Evolutionary conservation across 805 yeast genomes (phyloP), one percentile per base, ranked within the genome.

Genomic region (Starmerella apicola): DNA sequence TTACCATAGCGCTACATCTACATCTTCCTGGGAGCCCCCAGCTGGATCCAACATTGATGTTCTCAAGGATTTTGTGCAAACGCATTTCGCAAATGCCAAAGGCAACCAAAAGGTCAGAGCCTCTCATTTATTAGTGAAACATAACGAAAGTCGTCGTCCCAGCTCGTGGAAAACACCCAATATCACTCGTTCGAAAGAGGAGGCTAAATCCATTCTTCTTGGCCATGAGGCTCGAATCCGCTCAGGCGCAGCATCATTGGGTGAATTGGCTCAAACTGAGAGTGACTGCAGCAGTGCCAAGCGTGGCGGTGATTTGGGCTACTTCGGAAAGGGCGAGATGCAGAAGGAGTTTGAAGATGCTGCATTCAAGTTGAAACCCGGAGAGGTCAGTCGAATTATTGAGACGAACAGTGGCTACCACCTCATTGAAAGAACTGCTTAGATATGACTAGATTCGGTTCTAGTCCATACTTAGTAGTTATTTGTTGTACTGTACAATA

Each of bases 391-490:
- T 54, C 81, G 74, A 32, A 72, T 85, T 21, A 81, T 91, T 13
- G 96, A 85, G 61, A 74, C 86, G 15, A 93, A 79, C 53, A 79
- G 93, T 50, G 98, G 98, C 18, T 76, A 84, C 36, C 98, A 91
- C 55, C 58, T 91, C 46, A 76, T 91, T 53, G 80, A 80, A 61
- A 71, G 98, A 58, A 80, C 86, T 1, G 95, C 77, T 7, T 82
- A 57, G 22, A 30, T 27, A 27, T 23, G n/a, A n/a, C n/a, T n/a
- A n/a, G n/a, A n/a, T n/a, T n/a, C n/a, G n/a, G n/a, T n/a, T n/a
- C n/a, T n/a, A n/a, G n/a, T n/a, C n/a, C n/a, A n/a, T n/a, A n/a
- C n/a, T n/a, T n/a, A n/a, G n/a, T n/a, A n/a, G n/a, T n/a, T n/a
- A n/a, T n/a, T n/a, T n/a, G n/a, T n/a, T n/a, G n/a, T n/a, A n/a